A percentile compares a stretch with the other conserved stretches of the same genome.
These are phyloP conservation scores for Aplosporella prunicola DNA, from an alignment of 2,329 filamentous ascomycete species.

Conservation along the genomic window DNA sequence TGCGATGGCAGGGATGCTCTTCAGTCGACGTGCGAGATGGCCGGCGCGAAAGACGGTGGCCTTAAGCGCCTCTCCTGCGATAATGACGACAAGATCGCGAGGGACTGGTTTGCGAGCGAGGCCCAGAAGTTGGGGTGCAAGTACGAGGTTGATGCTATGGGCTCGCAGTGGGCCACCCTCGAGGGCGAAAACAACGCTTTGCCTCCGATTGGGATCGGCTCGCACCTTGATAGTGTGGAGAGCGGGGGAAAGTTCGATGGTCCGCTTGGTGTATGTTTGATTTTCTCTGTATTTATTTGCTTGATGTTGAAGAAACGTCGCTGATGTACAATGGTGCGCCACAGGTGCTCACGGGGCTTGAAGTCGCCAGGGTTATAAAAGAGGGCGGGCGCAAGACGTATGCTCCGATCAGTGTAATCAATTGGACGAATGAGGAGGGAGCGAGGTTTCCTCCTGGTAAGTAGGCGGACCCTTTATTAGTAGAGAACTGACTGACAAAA, in stretches of 20 bases:
- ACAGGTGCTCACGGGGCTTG: conserved; percentile 12
- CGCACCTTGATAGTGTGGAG: conserved; percentile 16
- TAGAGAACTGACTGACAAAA: background rate
- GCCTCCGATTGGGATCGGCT: conserved; percentile 23
- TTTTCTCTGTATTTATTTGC: background rate
- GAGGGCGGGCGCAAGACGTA: conserved; percentile 12
- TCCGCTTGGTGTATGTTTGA: conserved; percentile 12
- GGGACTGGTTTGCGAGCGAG: conserved; percentile 14
- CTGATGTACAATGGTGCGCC: no score
- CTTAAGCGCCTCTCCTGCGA: conserved; percentile 13
- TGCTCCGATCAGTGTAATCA: conserved; percentile 12
- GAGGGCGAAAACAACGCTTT: conserved; percentile 14
- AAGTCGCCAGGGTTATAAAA: conserved; percentile 11
- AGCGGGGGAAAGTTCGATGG: conserved; percentile 15
- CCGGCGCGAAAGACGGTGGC: conserved; percentile 8
- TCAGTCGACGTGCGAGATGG: background rate
- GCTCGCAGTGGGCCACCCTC: conserved; percentile 13
- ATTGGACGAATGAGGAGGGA: conserved; percentile 17
- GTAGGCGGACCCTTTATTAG: no score
- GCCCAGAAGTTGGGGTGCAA: conserved; percentile 12
- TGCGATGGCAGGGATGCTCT: conserved; percentile 1
- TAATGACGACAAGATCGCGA: conserved; percentile 13
- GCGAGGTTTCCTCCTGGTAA: conserved; percentile 7
- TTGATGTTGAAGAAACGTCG: no score
- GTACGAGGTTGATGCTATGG: conserved; percentile 15